Percentiles rank a stretch among this genome's conserved stretches.
phyloP scores from a whole-genome alignment of 129 eudicot species.

The Saussurea involucrata region DNA sequence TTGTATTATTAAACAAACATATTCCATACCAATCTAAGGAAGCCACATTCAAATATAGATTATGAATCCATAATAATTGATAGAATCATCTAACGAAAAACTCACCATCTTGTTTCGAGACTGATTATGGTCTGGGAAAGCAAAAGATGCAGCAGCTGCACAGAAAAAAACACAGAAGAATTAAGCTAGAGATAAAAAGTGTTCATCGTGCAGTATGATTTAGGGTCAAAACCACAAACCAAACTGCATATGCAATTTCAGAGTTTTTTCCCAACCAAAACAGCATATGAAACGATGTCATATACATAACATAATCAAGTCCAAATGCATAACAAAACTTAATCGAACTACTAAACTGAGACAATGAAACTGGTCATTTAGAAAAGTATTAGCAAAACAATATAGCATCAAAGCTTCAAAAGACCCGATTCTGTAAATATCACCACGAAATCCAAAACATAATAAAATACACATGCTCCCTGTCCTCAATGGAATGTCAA shows the following conservation, averaged over 20 bases:
- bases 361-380: neutral
- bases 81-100: neutral
- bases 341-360: neutral
- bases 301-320: neutral
- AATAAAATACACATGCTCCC: too few species aligned
- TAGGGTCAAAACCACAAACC: neutral
- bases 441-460: neutral
- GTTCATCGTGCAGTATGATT: neutral
- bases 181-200: neutral
- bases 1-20: neutral
- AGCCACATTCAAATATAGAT: neutral
- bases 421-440: neutral
- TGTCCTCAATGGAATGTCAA: neutral
- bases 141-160: neutral
- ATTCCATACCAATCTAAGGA: neutral
- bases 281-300: neutral
- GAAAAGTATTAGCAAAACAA: neutral
- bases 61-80: too few species aligned
- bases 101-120: neutral
- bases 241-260: neutral
- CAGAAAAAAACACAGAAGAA: neutral
- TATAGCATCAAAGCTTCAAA: neutral
- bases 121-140: neutral
- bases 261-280: neutral
- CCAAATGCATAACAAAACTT: neutral